These are phyloP conservation scores for Albugo laibachii DNA, from an alignment of 352 stramenopile genomes.

Conservation along the genomic window DNA sequence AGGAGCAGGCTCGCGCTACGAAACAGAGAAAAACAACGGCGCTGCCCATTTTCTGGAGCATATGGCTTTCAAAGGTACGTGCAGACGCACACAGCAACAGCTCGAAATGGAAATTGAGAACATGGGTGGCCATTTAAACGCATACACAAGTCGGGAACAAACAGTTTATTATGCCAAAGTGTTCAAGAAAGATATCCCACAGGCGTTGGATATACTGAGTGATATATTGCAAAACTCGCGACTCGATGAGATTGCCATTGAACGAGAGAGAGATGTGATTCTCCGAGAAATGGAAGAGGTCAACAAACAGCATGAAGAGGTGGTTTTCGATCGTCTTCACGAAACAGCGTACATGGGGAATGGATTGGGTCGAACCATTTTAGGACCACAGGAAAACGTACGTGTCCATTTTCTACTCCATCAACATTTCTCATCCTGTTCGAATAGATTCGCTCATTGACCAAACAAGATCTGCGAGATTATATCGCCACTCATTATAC, in stretches of 20 bases:
- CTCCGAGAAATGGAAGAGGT: conserved; percentile 98
- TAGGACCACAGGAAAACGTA: conserved; percentile 98
- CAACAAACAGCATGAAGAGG: conserved; percentile 96
- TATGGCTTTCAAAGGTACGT: conserved; percentile 99
- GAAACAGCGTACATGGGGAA: conserved; percentile 96
- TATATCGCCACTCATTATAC: conserved; percentile 99
- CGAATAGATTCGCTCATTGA: conserved; percentile 78
- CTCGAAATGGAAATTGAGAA: conserved; percentile 99
- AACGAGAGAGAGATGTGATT: conserved; percentile 97
- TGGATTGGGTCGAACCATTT: conserved; percentile 95
- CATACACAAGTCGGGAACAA: conserved; percentile 98
- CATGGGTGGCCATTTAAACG: conserved; percentile 99
- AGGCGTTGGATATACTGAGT: conserved; percentile 96
- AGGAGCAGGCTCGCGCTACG: conserved; percentile 92
- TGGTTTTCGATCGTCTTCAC: conserved; percentile 98
- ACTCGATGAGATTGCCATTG: conserved; percentile 90
- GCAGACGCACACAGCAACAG: conserved; percentile 90
- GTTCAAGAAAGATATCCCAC: conserved; percentile 96
- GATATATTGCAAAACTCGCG: conserved; percentile 99
- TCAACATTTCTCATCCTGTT: background rate
- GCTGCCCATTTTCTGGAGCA: conserved; percentile 99
- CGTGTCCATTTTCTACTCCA: conserved; percentile 8
- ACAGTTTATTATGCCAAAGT: conserved; percentile 99
- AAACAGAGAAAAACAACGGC: conserved; percentile 97
- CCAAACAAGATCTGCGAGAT: conserved; percentile 85